These are phyloP conservation scores for Rhodotorula sp. DNA, from an alignment of 1,284 basidiomycete species.

Conservation along the genomic window DNA sequence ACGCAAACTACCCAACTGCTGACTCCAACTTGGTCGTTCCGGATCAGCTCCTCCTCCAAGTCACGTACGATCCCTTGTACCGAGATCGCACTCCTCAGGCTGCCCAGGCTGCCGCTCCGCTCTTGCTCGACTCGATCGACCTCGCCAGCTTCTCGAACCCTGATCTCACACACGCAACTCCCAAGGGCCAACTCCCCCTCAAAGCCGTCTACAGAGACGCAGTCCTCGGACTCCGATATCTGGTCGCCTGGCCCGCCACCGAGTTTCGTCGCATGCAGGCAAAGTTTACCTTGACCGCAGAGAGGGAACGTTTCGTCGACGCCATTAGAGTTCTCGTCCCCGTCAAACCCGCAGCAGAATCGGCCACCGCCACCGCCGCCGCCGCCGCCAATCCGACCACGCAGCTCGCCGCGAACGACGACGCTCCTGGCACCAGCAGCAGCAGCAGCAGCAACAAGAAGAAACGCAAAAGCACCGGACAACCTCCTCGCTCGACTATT, in stretches of 20 bases:
- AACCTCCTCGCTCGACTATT: neutral
- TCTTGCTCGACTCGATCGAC: constrained; percentile 29
- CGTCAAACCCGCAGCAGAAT: constrained; percentile 17
- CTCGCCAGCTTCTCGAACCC: constrained; percentile 17
- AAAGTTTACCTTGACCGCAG: constrained; percentile 10
- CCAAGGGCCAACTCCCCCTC: constrained; percentile 21
- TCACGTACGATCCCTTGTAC: constrained; percentile 18
- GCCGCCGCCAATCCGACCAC: no score
- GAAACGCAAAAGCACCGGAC: neutral
- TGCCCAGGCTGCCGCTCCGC: neutral
- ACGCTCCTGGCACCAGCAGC: neutral
- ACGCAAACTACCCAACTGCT: neutral
- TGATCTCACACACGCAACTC: constrained; percentile 1
- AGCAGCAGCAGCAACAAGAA: neutral
- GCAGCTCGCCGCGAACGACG: neutral
- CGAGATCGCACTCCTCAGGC: constrained; percentile 3
- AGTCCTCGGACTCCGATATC: constrained; percentile 22
- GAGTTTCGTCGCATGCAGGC: constrained; percentile 22
- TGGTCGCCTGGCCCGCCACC: neutral
- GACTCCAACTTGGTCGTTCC: neutral
- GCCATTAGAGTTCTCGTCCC: constrained; percentile 15
- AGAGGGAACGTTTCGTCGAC: constrained; percentile 20
- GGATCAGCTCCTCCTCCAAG: constrained; percentile 10
- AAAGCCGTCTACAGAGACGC: constrained; percentile 28
- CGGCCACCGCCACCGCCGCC: neutral